These are phyloP conservation scores for Fimicolochytrium jonesii DNA, from an alignment of 192 early-diverging fungal species.

Conservation along the genomic window DNA sequence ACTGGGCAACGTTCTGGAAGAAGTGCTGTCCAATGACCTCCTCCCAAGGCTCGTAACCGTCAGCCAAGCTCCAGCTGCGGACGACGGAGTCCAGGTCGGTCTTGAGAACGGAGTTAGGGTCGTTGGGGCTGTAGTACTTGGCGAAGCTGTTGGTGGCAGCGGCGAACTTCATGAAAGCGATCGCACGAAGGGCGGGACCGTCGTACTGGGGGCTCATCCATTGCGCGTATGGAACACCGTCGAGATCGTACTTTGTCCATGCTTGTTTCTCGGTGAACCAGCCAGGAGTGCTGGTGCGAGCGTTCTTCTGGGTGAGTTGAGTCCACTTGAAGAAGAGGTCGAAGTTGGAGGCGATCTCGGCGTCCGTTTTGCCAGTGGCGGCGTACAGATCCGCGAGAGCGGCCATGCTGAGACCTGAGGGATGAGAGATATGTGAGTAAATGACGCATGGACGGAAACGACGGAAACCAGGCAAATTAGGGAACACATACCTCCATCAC, in stretches of 20 bases:
- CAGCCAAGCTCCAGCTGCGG: background rate
- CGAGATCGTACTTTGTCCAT: conserved; percentile 7
- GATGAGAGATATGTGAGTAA: no score
- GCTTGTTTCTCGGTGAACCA: conserved; percentile 5
- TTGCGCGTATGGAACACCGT: background rate
- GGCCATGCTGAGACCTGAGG: background rate
- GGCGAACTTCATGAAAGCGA: background rate
- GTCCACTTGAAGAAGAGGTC: background rate
- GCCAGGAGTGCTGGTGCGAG: background rate
- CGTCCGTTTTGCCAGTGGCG: background rate
- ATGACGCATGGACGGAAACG: no score
- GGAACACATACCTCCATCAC: no score
- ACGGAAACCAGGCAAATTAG: no score
- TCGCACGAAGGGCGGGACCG: conserved; percentile 47
- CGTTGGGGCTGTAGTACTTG: background rate
- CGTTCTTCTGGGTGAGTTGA: background rate
- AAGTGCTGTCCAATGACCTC: conserved; percentile 1
- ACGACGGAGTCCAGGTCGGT: conserved; percentile 5
- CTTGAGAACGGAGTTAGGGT: background rate
- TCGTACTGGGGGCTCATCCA: conserved; percentile 11
- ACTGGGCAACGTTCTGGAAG: background rate
- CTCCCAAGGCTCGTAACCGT: conserved; percentile 9
- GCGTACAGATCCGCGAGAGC: conserved; percentile 6
- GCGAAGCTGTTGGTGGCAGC: background rate
- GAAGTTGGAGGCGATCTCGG: background rate